Percentiles rank a stretch among this genome's conserved stretches.
Evolutionary conservation across 2,329 filamentous ascomycete species (phyloP).

Genomic region (Talaromyces sp.): DNA sequence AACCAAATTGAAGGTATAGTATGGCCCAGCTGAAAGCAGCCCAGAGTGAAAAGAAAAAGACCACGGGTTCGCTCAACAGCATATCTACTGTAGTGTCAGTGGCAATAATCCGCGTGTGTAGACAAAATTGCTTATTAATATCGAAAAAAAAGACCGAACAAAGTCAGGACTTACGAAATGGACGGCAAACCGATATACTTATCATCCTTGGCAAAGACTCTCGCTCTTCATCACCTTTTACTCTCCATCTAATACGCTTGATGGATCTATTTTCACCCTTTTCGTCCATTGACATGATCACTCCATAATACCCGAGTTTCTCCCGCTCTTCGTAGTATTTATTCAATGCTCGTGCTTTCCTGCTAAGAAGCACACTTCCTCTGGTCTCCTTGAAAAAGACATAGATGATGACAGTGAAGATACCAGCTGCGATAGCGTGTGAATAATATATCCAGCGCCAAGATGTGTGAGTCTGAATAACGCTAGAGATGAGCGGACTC

Average conservation of each 20-base stretch:
- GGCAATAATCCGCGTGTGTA: neutral
- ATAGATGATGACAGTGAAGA: conserved; percentile 60
- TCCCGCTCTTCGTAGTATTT: conserved; percentile 74
- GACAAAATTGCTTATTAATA: neutral
- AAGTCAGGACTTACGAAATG: conserved; percentile 55
- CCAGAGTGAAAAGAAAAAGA: conserved; percentile 77
- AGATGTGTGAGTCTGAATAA: conserved; percentile 15
- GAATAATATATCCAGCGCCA: conserved; percentile 26
- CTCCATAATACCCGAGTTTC: conserved; percentile 53
- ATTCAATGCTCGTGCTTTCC: conserved; percentile 70
- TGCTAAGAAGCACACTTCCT: conserved; percentile 70
- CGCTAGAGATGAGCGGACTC: conserved; percentile 22
- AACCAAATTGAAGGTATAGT: conserved; percentile 77
- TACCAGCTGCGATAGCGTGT: conserved; percentile 69
- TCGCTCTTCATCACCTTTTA: conserved; percentile 72
- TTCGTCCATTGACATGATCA: conserved; percentile 41
- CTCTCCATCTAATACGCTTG: conserved; percentile 69
- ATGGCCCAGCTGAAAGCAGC: conserved; percentile 85
- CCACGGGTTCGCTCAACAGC: conserved; percentile 59
- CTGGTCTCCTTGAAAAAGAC: conserved; percentile 76
- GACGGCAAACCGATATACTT: conserved; percentile 65
- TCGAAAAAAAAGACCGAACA: neutral
- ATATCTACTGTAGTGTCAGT: conserved; percentile 33
- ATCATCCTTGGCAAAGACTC: conserved; percentile 67
- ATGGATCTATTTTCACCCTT: conserved; percentile 22